These are phyloP conservation scores for Volvox africanus DNA, from an alignment of 139 green algal genomes.

Conservation along the genomic window DNA sequence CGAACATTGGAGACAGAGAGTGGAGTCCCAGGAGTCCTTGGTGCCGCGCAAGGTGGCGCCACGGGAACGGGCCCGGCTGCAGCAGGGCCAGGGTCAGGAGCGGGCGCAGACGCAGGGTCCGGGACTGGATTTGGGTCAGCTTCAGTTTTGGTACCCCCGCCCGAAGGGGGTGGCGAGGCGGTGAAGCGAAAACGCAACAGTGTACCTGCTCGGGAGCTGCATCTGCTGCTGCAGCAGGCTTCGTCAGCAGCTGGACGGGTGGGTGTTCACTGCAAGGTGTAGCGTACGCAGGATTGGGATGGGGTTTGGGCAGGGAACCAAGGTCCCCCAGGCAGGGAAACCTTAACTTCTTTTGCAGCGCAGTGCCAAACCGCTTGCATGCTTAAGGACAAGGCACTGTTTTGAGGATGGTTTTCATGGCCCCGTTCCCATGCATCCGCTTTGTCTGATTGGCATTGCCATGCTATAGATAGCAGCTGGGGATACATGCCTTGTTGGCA, in stretches of 20 bases:
- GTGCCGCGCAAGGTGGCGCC: neutral
- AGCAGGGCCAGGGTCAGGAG: no score
- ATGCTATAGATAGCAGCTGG: no score
- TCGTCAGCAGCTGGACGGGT: neutral
- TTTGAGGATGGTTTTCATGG: no score
- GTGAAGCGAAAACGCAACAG: conserved; percentile 34
- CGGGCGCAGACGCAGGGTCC: neutral
- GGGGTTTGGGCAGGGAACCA: no score
- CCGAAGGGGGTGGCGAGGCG: neutral
- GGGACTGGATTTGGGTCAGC: neutral
- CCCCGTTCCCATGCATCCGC: no score
- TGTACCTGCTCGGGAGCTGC: conserved; percentile 36
- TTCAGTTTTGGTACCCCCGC: neutral
- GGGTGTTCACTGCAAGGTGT: neutral
- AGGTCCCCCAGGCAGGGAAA: no score
- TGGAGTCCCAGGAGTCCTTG: neutral
- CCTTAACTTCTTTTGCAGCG: no score
- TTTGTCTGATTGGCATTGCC: no score
- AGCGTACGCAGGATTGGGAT: no score
- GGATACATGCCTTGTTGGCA: no score
- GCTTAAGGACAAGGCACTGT: no score
- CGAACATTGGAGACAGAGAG: neutral
- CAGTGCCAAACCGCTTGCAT: no score
- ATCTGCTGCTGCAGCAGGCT: conserved; percentile 31
- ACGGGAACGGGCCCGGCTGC: neutral